These are phyloP conservation scores for Amanita pallidorosea DNA, from an alignment of 768 basidiomycete genomes.

Conservation along the genomic window DNA sequence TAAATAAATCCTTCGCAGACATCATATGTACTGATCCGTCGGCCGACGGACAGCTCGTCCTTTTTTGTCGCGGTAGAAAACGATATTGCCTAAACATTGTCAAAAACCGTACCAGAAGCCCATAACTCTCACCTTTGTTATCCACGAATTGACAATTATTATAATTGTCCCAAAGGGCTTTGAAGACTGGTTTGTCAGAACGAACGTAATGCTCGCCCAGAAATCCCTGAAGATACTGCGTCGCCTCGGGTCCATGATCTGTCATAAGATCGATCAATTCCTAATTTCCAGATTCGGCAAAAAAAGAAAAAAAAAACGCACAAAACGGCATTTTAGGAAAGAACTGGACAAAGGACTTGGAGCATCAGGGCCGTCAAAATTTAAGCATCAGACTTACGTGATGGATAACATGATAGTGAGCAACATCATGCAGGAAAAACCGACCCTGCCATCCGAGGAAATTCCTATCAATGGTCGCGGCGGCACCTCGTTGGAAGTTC, in stretches of 20 bases:
- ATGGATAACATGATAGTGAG: slow-evolving; percentile 55
- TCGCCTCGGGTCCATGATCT: slow-evolving; percentile 44
- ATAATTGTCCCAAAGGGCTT: slow-evolving; percentile 44
- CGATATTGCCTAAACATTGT: slow-evolving; percentile 21
- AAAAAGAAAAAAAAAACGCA: no score
- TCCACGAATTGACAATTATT: slow-evolving; percentile 50
- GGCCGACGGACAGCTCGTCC: neutral
- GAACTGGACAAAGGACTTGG: slow-evolving; percentile 25
- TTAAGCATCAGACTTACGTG: slow-evolving; percentile 26
- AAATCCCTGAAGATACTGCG: slow-evolving; percentile 34
- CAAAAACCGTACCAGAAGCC: neutral
- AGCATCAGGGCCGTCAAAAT: neutral
- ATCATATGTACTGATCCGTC: neutral
- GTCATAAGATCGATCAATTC: slow-evolving; percentile 1
- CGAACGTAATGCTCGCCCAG: slow-evolving; percentile 40
- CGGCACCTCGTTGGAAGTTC: slow-evolving; percentile 54
- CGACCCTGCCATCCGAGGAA: slow-evolving; percentile 56
- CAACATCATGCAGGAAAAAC: slow-evolving; percentile 59
- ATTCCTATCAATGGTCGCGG: slow-evolving; percentile 46
- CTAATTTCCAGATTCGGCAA: neutral
- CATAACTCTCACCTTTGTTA: slow-evolving; percentile 29
- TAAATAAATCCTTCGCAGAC: no score
- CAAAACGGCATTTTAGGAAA: slow-evolving; percentile 54
- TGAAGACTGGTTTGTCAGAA: slow-evolving; percentile 28
- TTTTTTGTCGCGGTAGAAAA: slow-evolving; percentile 28